phyloP scores from a whole-genome alignment of 148 eudicot species.

The Pouteria glomerata region DNA sequence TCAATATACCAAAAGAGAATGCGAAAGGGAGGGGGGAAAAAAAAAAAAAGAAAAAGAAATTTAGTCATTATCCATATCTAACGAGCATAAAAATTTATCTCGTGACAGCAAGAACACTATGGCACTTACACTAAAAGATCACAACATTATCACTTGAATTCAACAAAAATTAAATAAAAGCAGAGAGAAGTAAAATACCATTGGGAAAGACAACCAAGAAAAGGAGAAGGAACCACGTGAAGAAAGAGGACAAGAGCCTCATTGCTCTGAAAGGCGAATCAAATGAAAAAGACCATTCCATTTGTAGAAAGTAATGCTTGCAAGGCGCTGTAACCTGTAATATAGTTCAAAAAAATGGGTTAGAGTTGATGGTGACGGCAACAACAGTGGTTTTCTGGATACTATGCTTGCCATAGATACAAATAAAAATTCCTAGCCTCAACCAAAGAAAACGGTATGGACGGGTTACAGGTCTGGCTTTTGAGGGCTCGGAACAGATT shows the following conservation, averaged over 20 bases:
- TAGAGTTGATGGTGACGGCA: neutral
- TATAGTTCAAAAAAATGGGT: neutral
- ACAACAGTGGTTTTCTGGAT: conserved; percentile 11
- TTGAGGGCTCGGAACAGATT: conserved; percentile 23
- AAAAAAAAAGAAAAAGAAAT: neutral
- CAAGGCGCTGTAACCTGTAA: neutral
- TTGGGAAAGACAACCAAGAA: conserved; percentile 15
- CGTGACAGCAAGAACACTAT: neutral
- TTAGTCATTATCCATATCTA: neutral
- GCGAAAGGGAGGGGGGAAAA: neutral
- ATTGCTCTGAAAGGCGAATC: conserved; percentile 18
- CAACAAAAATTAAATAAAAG: neutral
- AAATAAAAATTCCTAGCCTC: conserved; percentile 22
- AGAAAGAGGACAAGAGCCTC: conserved; percentile 7
- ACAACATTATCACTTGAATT: neutral
- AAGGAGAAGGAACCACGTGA: conserved; percentile 13
- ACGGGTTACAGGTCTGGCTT: neutral
- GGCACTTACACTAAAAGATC: neutral
- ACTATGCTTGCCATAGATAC: conserved; percentile 11
- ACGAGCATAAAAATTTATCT: neutral
- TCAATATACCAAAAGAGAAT: neutral
- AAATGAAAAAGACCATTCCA: conserved; percentile 9
- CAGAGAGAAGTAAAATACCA: conserved; percentile 8
- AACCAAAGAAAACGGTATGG: neutral
- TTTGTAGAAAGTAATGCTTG: neutral